Conservation (phyloP, 2,329 filamentous ascomycete species). For the Talaromyces sp. region DNA sequence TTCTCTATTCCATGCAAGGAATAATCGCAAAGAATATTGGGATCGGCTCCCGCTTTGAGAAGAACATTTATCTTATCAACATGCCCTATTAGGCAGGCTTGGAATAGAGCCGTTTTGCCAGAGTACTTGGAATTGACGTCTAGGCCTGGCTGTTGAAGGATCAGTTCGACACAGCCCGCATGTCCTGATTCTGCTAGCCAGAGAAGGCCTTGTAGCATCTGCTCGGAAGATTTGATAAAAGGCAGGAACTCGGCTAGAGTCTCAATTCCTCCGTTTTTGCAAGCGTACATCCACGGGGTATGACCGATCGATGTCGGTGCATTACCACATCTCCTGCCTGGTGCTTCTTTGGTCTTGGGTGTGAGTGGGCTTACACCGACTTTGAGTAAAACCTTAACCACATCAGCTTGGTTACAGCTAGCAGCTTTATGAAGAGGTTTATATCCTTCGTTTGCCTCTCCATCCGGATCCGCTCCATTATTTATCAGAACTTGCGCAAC, state of each 20-base stretch:
- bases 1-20: too few species aligned
- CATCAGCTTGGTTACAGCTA: constrained; percentile 15
- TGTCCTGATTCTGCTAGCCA: constrained; percentile 1
- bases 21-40: constrained; percentile 9
- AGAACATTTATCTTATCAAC: constrained; percentile 4
- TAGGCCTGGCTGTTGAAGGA: neutral
- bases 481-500: constrained; percentile 20
- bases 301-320: neutral
- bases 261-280: neutral
- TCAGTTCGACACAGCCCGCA: neutral
- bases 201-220: neutral
- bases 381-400: constrained; percentile 21
- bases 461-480: constrained; percentile 19
- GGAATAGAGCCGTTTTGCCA: neutral
- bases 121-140: constrained; percentile 6
- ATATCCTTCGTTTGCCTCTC: constrained; percentile 16
- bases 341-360: constrained; percentile 10
- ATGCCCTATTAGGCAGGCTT: neutral
- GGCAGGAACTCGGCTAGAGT: constrained; percentile 3
- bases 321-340: constrained; percentile 5
- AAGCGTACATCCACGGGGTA: constrained; percentile 11
- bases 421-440: constrained; percentile 24
- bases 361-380: constrained; percentile 21
- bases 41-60: constrained; percentile 8
- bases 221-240: neutral